These are phyloP conservation scores for Ehretia macrophylla DNA, from an alignment of 257 asterid genomes.

Conservation along the genomic window DNA sequence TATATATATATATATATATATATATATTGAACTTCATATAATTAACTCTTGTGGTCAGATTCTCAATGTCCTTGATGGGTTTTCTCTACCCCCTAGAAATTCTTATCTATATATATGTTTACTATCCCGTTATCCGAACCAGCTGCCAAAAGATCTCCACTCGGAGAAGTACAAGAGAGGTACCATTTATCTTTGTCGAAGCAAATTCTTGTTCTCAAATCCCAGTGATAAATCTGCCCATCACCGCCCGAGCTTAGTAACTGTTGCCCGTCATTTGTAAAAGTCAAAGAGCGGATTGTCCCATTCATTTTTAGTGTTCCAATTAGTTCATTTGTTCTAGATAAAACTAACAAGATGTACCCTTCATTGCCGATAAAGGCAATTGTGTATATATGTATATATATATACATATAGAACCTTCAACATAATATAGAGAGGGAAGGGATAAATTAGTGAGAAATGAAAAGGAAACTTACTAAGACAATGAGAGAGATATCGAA, in stretches of 20 bases:
- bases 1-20: too few species aligned
- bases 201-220: slow-evolving; percentile 73
- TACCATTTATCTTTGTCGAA: slow-evolving; percentile 68
- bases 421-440: too few species aligned
- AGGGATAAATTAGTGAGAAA: too few species aligned
- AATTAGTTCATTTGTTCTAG: slow-evolving; percentile 73
- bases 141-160: slow-evolving; percentile 77
- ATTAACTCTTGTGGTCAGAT: slow-evolving; percentile 73
- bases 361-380: slow-evolving; percentile 95
- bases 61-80: slow-evolving; percentile 67
- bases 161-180: slow-evolving; percentile 62
- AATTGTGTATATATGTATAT: too few species aligned
- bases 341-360: slow-evolving; percentile 65
- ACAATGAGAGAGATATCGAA: too few species aligned
- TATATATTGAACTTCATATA: slow-evolving; percentile 74
- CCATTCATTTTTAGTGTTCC: slow-evolving; percentile 96
- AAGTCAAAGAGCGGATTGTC: slow-evolving; percentile 67
- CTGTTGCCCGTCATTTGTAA: slow-evolving; percentile 58
- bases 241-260: slow-evolving; percentile 85
- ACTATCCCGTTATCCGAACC: slow-evolving; percentile 89
- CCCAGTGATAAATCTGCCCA: slow-evolving; percentile 88
- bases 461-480: too few species aligned
- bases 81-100: slow-evolving; percentile 71
- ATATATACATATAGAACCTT: too few species aligned
- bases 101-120: slow-evolving; percentile 63